phyloP scores from a whole-genome alignment of 2,329 filamentous ascomycete species.

The Claviceps cyperi region DNA sequence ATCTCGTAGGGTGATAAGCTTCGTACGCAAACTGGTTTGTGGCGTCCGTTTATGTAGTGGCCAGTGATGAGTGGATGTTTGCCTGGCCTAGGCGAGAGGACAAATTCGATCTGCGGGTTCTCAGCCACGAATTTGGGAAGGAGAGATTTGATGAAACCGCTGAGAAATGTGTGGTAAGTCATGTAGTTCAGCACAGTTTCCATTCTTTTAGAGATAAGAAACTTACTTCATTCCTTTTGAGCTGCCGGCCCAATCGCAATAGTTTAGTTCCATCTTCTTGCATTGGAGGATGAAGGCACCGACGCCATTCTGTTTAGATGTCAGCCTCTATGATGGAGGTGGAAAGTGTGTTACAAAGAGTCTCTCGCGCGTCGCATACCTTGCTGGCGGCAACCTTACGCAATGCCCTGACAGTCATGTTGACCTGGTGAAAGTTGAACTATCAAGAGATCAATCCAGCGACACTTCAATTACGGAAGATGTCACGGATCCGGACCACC shows the following conservation, averaged over 20 bases:
- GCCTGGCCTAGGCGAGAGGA: constrained; percentile 75
- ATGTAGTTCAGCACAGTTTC: neutral
- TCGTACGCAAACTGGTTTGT: constrained; percentile 76
- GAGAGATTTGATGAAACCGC: constrained; percentile 64
- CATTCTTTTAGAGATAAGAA: neutral
- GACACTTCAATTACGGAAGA: constrained; percentile 7
- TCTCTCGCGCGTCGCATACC: constrained; percentile 20
- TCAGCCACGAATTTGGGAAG: constrained; percentile 64
- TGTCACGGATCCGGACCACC: constrained; percentile 4
- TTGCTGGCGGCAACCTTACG: constrained; percentile 37
- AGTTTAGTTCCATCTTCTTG: constrained; percentile 89
- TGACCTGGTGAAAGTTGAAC: constrained; percentile 18
- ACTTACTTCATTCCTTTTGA: constrained; percentile 84
- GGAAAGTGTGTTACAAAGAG: neutral
- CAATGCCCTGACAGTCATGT: constrained; percentile 42
- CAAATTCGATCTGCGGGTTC: constrained; percentile 84
- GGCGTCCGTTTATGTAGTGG: constrained; percentile 80
- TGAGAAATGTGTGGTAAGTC: constrained; percentile 20
- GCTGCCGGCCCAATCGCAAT: constrained; percentile 91
- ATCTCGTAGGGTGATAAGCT: constrained; percentile 75
- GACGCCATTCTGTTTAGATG: constrained; percentile 63
- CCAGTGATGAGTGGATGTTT: constrained; percentile 82
- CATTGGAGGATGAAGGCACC: constrained; percentile 96
- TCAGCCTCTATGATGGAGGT: constrained; percentile 7
- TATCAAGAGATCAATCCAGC: constrained; percentile 15